phyloP scores from a whole-genome alignment of 495 filamentous ascomycete species.

The Apodospora peruviana region DNA sequence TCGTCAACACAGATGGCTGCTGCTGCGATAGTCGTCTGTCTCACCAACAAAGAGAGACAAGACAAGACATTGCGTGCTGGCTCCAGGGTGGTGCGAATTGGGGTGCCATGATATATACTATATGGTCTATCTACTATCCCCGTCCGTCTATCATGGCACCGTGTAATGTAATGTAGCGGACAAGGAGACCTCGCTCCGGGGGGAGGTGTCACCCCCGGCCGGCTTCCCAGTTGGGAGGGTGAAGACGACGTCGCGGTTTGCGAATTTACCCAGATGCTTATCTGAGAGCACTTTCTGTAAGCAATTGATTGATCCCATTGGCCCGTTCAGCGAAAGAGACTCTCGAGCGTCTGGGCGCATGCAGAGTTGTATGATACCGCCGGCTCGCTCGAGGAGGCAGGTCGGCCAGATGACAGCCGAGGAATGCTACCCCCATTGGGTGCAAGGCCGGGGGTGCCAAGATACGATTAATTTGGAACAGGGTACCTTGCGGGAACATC shows the following conservation, averaged over 20 bases:
- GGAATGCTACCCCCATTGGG: slow-evolving; percentile 16
- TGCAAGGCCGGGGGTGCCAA: not conserved
- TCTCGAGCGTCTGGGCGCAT: slow-evolving; percentile 4
- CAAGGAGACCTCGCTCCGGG: too few species aligned
- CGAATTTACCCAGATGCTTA: slow-evolving; percentile 29
- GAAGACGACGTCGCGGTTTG: slow-evolving; percentile 14
- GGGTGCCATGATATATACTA: not conserved
- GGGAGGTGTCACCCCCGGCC: not conserved
- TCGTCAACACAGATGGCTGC: too few species aligned
- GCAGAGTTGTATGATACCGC: slow-evolving; percentile 7
- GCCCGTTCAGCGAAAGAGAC: slow-evolving; percentile 2
- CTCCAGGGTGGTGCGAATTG: not conserved
- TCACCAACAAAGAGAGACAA: too few species aligned
- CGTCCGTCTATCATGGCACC: too few species aligned
- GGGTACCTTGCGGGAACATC: not conserved
- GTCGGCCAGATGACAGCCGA: slow-evolving; percentile 19
- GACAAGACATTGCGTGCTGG: not conserved
- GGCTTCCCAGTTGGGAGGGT: slow-evolving; percentile 4
- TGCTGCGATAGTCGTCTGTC: too few species aligned
- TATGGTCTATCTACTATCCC: too few species aligned
- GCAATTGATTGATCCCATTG: slow-evolving; percentile 21
- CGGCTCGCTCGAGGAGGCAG: slow-evolving; percentile 23
- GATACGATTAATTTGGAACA: not conserved
- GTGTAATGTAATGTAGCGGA: too few species aligned
- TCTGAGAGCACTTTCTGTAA: too few species aligned